phyloP scores from a whole-genome alignment of 257 asterid genomes.

The Solanum pinnatisectum region DNA sequence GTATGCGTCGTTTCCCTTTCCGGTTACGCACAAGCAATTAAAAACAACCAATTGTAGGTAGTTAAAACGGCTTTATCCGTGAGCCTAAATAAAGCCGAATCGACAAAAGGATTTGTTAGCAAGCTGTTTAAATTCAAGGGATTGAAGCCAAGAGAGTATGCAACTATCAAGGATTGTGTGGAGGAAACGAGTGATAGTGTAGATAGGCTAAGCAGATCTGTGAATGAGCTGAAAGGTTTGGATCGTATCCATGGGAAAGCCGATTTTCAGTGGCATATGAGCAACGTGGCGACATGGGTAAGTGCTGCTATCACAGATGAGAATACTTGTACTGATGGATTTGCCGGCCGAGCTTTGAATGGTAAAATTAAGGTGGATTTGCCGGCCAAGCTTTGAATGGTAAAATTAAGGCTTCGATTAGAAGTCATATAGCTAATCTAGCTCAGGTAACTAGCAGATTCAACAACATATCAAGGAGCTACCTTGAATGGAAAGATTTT shows the following conservation, averaged over 20 bases:
- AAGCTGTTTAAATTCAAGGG: slow-evolving; percentile 37
- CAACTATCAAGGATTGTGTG: slow-evolving; percentile 60
- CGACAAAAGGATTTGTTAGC: too few species aligned
- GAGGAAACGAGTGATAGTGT: slow-evolving; percentile 54
- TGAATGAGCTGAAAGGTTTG: slow-evolving; percentile 25
- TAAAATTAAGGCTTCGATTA: slow-evolving; percentile 19
- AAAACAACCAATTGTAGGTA: slow-evolving; percentile 33
- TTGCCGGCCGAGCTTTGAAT: slow-evolving; percentile 22
- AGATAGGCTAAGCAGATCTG: slow-evolving; percentile 39
- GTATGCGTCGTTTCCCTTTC: slow-evolving; percentile 54
- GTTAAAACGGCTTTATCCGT: slow-evolving; percentile 49
- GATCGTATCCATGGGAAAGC: neutral
- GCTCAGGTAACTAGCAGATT: slow-evolving; percentile 36
- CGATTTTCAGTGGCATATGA: slow-evolving; percentile 8
- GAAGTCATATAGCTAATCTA: slow-evolving; percentile 12
- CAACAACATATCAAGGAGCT: too few species aligned
- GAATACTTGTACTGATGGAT: slow-evolving; percentile 32
- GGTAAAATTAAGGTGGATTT: too few species aligned
- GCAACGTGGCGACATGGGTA: slow-evolving; percentile 28
- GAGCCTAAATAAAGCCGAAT: slow-evolving; percentile 45
- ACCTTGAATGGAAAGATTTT: neutral
- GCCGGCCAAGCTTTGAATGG: too few species aligned
- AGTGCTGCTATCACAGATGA: slow-evolving; percentile 32
- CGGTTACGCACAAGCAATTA: slow-evolving; percentile 32
- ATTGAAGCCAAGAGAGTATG: slow-evolving; percentile 38